Base-by-base conservation (phyloP, 805 yeast genomes). In the Suhomyces emberorum region DNA sequence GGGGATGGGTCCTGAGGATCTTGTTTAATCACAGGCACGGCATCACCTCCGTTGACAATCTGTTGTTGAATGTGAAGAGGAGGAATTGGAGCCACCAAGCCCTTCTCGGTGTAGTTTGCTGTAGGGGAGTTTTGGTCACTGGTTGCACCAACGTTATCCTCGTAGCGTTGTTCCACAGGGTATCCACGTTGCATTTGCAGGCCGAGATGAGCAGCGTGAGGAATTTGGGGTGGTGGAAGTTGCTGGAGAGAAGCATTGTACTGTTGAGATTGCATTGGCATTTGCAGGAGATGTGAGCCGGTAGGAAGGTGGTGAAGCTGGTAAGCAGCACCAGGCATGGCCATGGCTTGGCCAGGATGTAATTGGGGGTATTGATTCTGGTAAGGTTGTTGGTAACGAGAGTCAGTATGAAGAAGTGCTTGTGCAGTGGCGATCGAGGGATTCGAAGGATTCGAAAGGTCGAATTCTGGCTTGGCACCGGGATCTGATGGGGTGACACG, bases 21-120 rank as follows among this genome's bases (percentile, higher is more conserved):
- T 25, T 36, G 39, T 32, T 40, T 17, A 36, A 32, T 26, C 10
- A 12, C 12, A 7, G 31, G 20, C 8, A 22, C 15, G 4, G 26
- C 19, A 31, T 20, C 42, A 7, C 35, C 35, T 24, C 35, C 29
- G 39, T 59, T 52, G 25, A 56, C 57, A 12, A 56, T 41, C 43
- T 67, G 70, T 35, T 68, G 72, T 44, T 67, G 73, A 25, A 65
- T 59, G 38, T 66, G 72, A 22, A 67, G 52, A 4, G 73, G 72
- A 3, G 73, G 73, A 12, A 68, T 68, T 1, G 70, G 58, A 14
- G 50, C 40, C 26, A 53, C 57, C 12, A 55, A 46, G 7, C 56
- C 52, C 32, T 42, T 43, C 11, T 48, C 46, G 25, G 33, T 25
- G 36, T 37, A 40, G 30, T 15, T 28, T 21, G 35, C 36, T 16